Evolutionary conservation across 768 basidiomycete genomes (phyloP), one percentile per base, ranked within the genome.

Genomic region (Pulveroboletus sp.): DNA sequence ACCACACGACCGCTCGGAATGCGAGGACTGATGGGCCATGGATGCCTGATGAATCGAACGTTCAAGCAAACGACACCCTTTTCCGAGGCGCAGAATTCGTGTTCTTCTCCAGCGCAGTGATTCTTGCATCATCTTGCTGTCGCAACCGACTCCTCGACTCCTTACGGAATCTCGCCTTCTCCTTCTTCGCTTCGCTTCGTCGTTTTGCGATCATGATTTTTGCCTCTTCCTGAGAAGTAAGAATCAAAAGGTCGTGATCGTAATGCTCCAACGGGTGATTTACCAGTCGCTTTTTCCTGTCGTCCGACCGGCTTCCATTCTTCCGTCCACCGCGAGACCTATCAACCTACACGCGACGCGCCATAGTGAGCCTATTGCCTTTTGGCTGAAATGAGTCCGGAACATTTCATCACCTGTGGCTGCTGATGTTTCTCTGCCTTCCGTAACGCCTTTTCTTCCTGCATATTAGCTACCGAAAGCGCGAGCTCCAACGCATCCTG

Each of bases 401-500:
- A 36, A 30, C 44, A 31, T 6, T 36, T 52, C 46, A 30, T 43
- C 39, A 73, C 76, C 74, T 74, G 71, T 57, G 64, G 49, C 53
- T 64, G 68, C 40, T 68, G 73, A 54, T 64, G 68, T 57, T 68
- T 77, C 56, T 70, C 68, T 44, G 63, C 63, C 58, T 71, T 78
- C 8, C 55, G 64, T 43, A 64, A 60, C 6, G 68, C 54, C 47
- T 73, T 78, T 57, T 76, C 59, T 63, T 81, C 79, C 51, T 78
- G 74, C 14, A 54, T 59, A 29, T 60, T 60, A n/a, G 66, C 73
- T 60, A 81, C 77, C 31, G 71, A 71, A 51, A 67, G 57, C n/a
- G 79, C 80, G 12, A 81, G 62, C 43, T 63, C 63, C 50, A 78
- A 55, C 6, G 73, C 72, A 53, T 79, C 77, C 80, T 80, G 54